phyloP scores from a whole-genome alignment of 2,329 filamentous ascomycete genomes.

The Fusarium devonianum region DNA sequence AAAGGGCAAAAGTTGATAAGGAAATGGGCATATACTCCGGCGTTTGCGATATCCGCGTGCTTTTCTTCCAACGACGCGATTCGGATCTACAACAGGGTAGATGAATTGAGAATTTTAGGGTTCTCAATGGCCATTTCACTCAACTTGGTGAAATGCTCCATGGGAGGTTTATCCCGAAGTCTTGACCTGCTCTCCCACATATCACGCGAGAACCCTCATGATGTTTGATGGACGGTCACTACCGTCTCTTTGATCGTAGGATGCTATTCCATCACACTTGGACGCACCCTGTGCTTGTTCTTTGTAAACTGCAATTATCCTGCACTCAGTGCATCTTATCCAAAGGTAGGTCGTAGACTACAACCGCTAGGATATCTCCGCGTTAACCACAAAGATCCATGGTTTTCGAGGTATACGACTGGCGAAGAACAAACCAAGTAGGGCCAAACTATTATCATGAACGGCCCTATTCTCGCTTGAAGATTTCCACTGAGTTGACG shows the following conservation, averaged over 20 bases:
- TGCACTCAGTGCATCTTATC: slow-evolving; percentile 14
- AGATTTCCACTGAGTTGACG: slow-evolving; percentile 74
- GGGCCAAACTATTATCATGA: slow-evolving; percentile 56
- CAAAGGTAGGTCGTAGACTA: slow-evolving; percentile 36
- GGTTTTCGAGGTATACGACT: slow-evolving; percentile 93
- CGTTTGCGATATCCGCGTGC: slow-evolving; percentile 46
- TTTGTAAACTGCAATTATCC: slow-evolving; percentile 27
- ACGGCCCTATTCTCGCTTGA: slow-evolving; percentile 72
- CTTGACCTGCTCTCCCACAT: slow-evolving; percentile 40
- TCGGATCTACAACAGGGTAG: slow-evolving; percentile 49
- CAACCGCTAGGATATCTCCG: slow-evolving; percentile 86
- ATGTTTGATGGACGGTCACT: slow-evolving; percentile 17
- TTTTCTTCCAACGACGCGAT: slow-evolving; percentile 41
- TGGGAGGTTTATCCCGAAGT: slow-evolving; percentile 79
- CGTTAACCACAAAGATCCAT: slow-evolving; percentile 72
- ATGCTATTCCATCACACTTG: slow-evolving; percentile 17
- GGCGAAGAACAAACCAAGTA: slow-evolving; percentile 76
- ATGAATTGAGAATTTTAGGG: slow-evolving; percentile 53
- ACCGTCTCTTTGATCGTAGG: slow-evolving; percentile 24
- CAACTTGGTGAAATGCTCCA: slow-evolving; percentile 72
- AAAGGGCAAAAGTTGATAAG: slow-evolving; percentile 41
- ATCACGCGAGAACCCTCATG: slow-evolving; percentile 24
- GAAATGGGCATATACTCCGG: slow-evolving; percentile 51
- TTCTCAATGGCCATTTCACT: slow-evolving; percentile 79
- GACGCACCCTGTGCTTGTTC: slow-evolving; percentile 18